Base-by-base conservation (phyloP, 129 eudicot genomes). In the Flaveria robusta region DNA sequence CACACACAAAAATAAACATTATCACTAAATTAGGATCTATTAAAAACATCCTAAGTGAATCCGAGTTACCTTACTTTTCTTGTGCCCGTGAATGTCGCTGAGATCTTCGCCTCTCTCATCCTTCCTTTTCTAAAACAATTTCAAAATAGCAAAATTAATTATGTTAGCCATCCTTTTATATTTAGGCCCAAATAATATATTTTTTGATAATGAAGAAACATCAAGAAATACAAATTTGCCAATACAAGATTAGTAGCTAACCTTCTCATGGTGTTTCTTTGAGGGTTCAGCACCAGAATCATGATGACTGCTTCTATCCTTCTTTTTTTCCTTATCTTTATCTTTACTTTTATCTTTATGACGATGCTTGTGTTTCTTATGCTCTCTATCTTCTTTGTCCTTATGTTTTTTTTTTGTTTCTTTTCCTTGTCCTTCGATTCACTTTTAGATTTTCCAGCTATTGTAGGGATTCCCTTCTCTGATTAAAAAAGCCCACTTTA, bases 351-450 rank as follows among this genome's bases (percentile, higher is more conserved):
- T 86, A 78, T 92, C 97, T 83, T 89, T 92, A 68, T 89, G 96
- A 41, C 96, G 97, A 81, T 87, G 96, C 73, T 89, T 89, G 73
- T 87, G 97, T 86, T 92, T 92, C 85, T 92, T 92, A 79, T 92
- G 97, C 75, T 92, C 97, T 84, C 82, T 92, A 59, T 92, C 96
- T 80, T 91, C 39, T 34, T 34, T 34, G 39, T 34, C 39, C 39
- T 34, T 34, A 34, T 88, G 97, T 77, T 91, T 91, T 83, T 91
- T 83, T 85, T 91, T 72, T 91, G 97, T 78, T 85, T 92, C 79
- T 82, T 89, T 77, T 92, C 97, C 82, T 89, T 92, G 81, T 82
- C 97, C 74, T 86, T 89, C 3, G 85, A 81, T 84, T 91, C 96
- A 37, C 81, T 82, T 84, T 85, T 91, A 22, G 89, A 84, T 81